Conservation (phyloP, 106 monocot genomes). For the Acorus calamus region DNA sequence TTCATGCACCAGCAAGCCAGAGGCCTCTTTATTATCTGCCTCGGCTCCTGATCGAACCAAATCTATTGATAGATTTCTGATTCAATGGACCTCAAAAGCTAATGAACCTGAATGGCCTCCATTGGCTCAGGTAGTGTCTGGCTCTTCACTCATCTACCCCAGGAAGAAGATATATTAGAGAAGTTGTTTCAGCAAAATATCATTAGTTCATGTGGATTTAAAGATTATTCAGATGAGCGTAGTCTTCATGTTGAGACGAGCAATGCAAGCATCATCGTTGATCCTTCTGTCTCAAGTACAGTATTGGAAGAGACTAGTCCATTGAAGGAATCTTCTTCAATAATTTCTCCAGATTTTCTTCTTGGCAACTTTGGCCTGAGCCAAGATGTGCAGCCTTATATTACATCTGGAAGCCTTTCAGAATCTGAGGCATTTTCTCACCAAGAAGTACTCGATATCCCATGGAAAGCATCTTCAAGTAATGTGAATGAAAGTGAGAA, state of each 20-base stretch:
- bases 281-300: conserved; percentile 24
- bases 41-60: conserved; percentile 23
- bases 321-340: conserved; percentile 18
- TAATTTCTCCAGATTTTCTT: conserved; percentile 20
- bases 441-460: conserved; percentile 44
- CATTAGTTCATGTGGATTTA: conserved; percentile 27
- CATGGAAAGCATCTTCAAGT: conserved; percentile 48
- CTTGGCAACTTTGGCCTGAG: conserved; percentile 24
- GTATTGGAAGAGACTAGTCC: conserved; percentile 19
- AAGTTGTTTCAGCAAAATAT: conserved; percentile 17
- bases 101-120: conserved; percentile 11
- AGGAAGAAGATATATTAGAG: conserved; percentile 3
- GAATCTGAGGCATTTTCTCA: conserved; percentile 36
- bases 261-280: conserved; percentile 8
- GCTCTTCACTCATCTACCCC: conserved; percentile 11
- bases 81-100: conserved; percentile 17
- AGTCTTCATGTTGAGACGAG: conserved; percentile 22
- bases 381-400: conserved; percentile 56
- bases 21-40: conserved; percentile 14
- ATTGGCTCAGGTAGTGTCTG: conserved; percentile 30
- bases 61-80: conserved; percentile 21
- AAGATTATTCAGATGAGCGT: conserved; percentile 29
- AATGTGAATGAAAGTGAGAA: conserved; percentile 42
- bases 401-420: conserved; percentile 32
- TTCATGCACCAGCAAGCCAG: conserved; percentile 4